A percentile compares a stretch with the other conserved stretches of the same genome.
Conservation (phyloP, 176 grass and related monocot genomes). For the Oryza glumipatula region DNA sequence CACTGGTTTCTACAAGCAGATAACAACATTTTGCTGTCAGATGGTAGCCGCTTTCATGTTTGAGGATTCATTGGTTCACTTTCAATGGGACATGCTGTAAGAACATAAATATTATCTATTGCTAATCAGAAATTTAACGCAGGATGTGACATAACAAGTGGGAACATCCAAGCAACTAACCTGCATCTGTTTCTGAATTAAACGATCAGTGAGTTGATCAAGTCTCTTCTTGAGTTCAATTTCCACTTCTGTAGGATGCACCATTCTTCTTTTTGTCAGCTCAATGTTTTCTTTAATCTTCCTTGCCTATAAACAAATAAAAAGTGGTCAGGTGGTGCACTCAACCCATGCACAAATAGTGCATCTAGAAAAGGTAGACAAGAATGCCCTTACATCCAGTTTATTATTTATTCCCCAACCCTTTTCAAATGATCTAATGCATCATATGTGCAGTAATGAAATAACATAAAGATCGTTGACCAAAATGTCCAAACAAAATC, state of each 20-base stretch:
- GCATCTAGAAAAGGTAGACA: constrained; percentile 18
- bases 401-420: neutral
- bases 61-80: neutral
- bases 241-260: constrained; percentile 83
- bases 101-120: constrained; percentile 9
- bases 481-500: neutral
- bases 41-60: neutral
- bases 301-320: constrained; percentile 58
- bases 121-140: neutral
- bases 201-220: constrained; percentile 94
- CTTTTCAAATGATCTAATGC: neutral
- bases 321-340: neutral
- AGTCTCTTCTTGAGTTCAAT: constrained; percentile 89
- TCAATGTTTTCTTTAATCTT: constrained; percentile 89
- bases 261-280: constrained; percentile 70
- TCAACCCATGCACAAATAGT: neutral
- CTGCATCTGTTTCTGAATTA: constrained; percentile 98
- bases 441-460: constrained; percentile 10
- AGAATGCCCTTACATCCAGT: neutral
- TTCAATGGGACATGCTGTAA: neutral
- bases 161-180: constrained; percentile 31
- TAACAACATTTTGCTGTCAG: neutral
- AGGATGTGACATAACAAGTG: neutral
- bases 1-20: neutral
- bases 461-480: constrained; percentile 27